Conservation (phyloP, 305 asterid species). For the Fraxinus baroniana region DNA sequence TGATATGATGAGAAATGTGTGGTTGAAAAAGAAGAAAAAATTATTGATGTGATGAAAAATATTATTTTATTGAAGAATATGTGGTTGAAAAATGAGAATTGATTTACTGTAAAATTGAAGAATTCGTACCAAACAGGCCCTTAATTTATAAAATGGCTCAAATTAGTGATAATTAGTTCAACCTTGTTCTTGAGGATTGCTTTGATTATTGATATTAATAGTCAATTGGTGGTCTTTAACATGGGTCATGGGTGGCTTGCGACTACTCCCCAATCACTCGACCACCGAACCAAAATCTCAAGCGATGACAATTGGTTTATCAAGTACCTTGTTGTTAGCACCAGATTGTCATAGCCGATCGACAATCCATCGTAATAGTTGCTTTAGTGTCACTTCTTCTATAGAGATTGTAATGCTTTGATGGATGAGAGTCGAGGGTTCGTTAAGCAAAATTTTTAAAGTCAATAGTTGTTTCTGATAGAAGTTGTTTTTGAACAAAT, state of each 20-base stretch:
- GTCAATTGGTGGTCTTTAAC: neutral
- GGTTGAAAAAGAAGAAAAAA: no score
- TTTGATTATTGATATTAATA: neutral
- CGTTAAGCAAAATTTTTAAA: no score
- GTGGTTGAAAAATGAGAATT: no score
- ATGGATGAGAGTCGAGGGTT: neutral
- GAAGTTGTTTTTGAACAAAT: no score
- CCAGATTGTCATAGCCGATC: neutral
- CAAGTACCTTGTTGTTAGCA: neutral
- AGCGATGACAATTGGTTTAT: neutral
- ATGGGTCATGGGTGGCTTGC: neutral
- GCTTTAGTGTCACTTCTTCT: neutral
- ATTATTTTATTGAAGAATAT: no score
- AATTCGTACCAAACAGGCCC: no score
- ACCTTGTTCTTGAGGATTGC: neutral
- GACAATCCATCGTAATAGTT: neutral
- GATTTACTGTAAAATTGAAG: no score
- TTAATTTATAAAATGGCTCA: neutral
- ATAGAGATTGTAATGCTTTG: neutral
- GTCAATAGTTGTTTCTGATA: no score
- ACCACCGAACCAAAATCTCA: neutral
- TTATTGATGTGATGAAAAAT: no score
- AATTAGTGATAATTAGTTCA: neutral
- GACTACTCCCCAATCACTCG: neutral
- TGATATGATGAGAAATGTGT: no score